Percentiles rank a stretch among this genome's conserved stretches.
Conservation (phyloP, 768 basidiomycete species). For the Kwoniella sp. region DNA sequence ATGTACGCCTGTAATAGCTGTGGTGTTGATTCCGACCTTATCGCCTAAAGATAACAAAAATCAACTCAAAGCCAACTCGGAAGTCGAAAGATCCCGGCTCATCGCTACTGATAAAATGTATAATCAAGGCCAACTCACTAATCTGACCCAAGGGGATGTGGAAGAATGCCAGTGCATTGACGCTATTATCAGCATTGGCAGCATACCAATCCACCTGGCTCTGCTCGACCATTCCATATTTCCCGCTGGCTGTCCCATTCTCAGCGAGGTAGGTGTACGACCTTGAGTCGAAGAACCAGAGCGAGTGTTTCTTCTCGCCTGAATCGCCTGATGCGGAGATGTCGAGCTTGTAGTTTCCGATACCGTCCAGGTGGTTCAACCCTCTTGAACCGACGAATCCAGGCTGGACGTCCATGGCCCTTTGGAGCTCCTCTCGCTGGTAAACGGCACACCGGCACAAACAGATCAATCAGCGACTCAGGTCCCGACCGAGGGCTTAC, state of each 20-base stretch:
- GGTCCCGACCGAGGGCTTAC: no score
- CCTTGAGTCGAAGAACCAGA: constrained; percentile 18
- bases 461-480: not conserved
- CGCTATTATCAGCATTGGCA: not conserved
- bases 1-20: constrained; percentile 4
- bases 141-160: constrained; percentile 10
- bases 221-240: constrained; percentile 1
- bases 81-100: no score
- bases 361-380: not conserved
- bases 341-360: constrained; percentile 7
- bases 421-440: constrained; percentile 12
- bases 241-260: constrained; percentile 7
- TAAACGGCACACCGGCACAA: no score
- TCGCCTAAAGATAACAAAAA: not conserved
- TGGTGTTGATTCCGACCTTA: not conserved
- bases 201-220: constrained; percentile 9
- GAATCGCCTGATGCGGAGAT: not conserved
- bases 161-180: constrained; percentile 11
- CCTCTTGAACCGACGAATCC: not conserved
- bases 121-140: constrained; percentile 2
- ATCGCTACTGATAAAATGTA: no score
- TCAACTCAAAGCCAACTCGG: no score
- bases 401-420: not conserved
- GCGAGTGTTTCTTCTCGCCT: not conserved
- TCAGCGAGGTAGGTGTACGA: constrained; percentile 8